Conservation (phyloP, 2,329 filamentous ascomycete species). For the Mollisiaceae sp. region DNA sequence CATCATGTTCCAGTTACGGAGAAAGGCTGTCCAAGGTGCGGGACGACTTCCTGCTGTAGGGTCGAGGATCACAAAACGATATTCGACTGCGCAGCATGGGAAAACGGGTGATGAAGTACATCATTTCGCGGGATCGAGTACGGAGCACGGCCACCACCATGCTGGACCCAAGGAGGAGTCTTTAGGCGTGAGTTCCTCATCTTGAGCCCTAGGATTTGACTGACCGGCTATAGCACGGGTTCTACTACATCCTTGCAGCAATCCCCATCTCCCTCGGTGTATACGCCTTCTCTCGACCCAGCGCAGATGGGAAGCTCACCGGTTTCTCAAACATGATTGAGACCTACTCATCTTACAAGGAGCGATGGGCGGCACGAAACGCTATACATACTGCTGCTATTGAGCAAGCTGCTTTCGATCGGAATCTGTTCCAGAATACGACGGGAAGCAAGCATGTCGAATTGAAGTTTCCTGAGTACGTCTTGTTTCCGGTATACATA, state of each 20-base stretch:
- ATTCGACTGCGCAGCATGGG: constrained; percentile 33
- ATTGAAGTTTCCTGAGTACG: constrained; percentile 69
- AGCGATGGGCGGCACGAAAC: constrained; percentile 60
- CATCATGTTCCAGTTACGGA: constrained; percentile 42
- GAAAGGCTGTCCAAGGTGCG: constrained; percentile 41
- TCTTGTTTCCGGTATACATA: constrained; percentile 33
- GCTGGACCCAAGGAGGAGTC: constrained; percentile 51
- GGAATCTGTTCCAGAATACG: constrained; percentile 61
- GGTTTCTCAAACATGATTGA: constrained; percentile 56
- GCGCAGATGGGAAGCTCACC: constrained; percentile 45
- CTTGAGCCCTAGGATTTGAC: not conserved
- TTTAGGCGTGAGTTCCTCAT: constrained; percentile 53
- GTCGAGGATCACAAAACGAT: constrained; percentile 28
- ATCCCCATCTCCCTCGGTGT: constrained; percentile 52
- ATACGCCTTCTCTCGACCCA: constrained; percentile 49
- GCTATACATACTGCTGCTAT: constrained; percentile 63
- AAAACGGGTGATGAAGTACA: constrained; percentile 34
- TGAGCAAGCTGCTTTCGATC: constrained; percentile 67
- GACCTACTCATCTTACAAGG: constrained; percentile 58
- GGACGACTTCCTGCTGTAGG: constrained; percentile 32
- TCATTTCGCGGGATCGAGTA: constrained; percentile 27
- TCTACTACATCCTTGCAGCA: constrained; percentile 51
- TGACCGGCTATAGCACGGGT: constrained; percentile 46
- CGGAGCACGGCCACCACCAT: constrained; percentile 42
- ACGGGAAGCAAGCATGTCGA: constrained; percentile 53